Base-by-base conservation (phyloP, 805 yeast species). In the Starmerella floricola region DNA sequence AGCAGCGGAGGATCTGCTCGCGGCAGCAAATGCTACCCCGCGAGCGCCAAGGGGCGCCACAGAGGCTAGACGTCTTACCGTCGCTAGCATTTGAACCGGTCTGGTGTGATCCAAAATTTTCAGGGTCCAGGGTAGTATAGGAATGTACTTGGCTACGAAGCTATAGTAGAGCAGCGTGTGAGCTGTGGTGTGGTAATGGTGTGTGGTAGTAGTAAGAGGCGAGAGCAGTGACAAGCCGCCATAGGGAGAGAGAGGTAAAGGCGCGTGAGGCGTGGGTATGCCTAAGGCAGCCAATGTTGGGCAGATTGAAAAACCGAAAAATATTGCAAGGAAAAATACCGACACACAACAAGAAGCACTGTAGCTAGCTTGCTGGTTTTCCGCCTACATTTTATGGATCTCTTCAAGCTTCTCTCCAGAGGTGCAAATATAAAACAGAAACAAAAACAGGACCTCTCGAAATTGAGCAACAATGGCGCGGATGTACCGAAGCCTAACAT, bases 381-480 rank as follows among this genome's bases (percentile, higher is more conserved):
- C n/a, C n/a, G n/a, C n/a, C n/a, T n/a, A n/a, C n/a, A n/a, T 11
- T 8, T 8, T 4, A 54, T 54, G 58, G 98, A 88, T 65, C 79
- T 88, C 46, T 91, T 88, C 60, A 69, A 83, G 54, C 77, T 91
- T 2, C 69, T 88, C 29, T 68, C 86, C 0, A 68, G 96, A 56
- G 97, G 97, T 18, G 94, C 96, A 0, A 70, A 77, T 11, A 65
- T 88, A 39, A 78, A 76, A 57, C 75, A 76, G 46, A 63, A 61
- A 24, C 65, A 64, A 58, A 35, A 61, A 44, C 33, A 62, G 42
- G 63, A 54, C 41, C 50, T 59, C 17, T 42, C 49, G 21, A 35
- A 52, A 30, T 46, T 62, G 49, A 39, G 56, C 28, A 46, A 45
- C 16, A 31, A 46, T 42, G 34, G 45, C 31, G n/a, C 47, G 15